Percentiles rank a stretch among this genome's conserved stretches.
Conservation (phyloP, 495 filamentous ascomycete genomes). For the Tricharina praecox region DNA sequence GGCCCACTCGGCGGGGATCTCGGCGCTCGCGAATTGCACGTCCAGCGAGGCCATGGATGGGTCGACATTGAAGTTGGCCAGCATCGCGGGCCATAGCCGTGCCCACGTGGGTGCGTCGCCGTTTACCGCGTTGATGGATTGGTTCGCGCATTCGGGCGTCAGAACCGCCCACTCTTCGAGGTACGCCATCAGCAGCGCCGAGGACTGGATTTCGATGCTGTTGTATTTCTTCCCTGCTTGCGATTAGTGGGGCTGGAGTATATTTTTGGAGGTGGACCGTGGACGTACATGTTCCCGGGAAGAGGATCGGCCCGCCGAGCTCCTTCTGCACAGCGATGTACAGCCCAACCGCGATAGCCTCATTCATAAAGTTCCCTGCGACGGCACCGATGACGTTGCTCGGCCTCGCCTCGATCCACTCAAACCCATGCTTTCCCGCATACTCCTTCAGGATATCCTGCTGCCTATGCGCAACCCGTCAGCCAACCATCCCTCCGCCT, state of each 20-base stretch:
- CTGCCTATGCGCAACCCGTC: constrained; percentile 21
- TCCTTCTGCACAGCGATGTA: constrained; percentile 33
- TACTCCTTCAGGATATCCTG: constrained; percentile 32
- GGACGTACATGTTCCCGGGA: constrained; percentile 29
- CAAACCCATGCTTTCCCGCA: constrained; percentile 22
- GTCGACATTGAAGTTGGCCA: constrained; percentile 31
- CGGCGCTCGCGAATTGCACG: constrained; percentile 8
- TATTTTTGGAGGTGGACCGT: constrained; percentile 28
- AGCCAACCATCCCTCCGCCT: neutral
- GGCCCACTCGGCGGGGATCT: constrained; percentile 9
- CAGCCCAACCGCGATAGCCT: constrained; percentile 33
- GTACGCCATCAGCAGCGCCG: constrained; percentile 32
- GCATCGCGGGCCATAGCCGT: constrained; percentile 33
- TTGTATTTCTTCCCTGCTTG: neutral
- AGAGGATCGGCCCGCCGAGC: constrained; percentile 29
- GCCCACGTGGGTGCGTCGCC: constrained; percentile 31
- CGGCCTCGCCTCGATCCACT: constrained; percentile 32
- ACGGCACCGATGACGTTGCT: constrained; percentile 36
- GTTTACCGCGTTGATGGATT: constrained; percentile 35
- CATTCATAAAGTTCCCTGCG: constrained; percentile 35
- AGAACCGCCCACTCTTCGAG: constrained; percentile 38
- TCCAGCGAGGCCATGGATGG: constrained; percentile 3
- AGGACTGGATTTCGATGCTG: constrained; percentile 26
- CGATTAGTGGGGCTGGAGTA: neutral
- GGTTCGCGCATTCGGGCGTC: constrained; percentile 25